Percentiles rank a stretch among this genome's conserved stretches.
Conservation (phyloP, 352 stramenopile genomes). For the Globisporangium takayamanum region DNA sequence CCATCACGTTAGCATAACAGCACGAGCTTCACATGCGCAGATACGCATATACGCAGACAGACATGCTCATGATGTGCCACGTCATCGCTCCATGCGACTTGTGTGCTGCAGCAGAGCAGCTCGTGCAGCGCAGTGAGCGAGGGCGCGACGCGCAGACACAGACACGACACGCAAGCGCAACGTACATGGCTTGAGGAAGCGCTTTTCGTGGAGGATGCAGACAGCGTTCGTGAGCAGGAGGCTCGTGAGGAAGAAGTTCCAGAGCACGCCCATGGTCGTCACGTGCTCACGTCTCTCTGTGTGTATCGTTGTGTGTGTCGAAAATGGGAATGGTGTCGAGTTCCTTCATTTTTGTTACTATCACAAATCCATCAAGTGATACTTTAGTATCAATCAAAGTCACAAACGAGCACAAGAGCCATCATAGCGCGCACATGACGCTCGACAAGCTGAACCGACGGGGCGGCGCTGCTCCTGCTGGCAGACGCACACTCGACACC, state of each 20-base stretch:
- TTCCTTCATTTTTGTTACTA: background rate
- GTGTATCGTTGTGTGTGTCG: background rate
- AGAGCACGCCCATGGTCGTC: conserved; percentile 67
- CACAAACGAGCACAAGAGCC: background rate
- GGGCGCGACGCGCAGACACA: background rate
- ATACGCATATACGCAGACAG: no score
- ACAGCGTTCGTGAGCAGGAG: conserved; percentile 82
- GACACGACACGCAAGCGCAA: conserved; percentile 7
- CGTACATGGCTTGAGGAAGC: conserved; percentile 79
- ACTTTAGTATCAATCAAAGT: background rate
- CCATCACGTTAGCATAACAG: background rate
- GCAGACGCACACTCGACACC: background rate
- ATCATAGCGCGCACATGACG: background rate
- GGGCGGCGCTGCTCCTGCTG: background rate
- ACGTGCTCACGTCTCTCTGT: background rate
- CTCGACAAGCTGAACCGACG: conserved; percentile 10
- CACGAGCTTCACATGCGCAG: no score
- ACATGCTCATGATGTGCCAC: no score
- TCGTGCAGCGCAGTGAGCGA: background rate
- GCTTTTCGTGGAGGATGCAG: conserved; percentile 85
- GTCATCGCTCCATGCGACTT: background rate
- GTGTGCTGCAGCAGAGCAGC: background rate
- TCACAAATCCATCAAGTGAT: background rate
- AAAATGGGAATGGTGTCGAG: background rate
- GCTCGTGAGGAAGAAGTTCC: conserved; percentile 86